Evolutionary conservation across 2,329 filamentous ascomycete species (phyloP).

Genomic region (Cyphellophora europaea): DNA sequence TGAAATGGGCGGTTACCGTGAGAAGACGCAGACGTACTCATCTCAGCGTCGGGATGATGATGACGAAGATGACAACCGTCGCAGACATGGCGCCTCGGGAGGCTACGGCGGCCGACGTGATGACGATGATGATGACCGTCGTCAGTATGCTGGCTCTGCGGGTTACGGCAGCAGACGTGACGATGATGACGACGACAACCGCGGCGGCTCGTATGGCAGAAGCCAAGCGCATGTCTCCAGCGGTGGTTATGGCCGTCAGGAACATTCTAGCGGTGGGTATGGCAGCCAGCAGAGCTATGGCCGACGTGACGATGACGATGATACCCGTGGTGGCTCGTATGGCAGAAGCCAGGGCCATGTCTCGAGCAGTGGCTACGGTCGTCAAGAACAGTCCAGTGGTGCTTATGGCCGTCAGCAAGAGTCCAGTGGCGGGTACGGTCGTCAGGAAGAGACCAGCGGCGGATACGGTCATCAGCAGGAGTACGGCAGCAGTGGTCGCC

Average conservation of each 20-base stretch:
- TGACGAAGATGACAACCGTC: conserved; percentile 4
- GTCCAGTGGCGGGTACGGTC: conserved; percentile 6
- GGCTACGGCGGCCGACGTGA: conserved; percentile 4
- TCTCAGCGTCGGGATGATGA: conserved; percentile 2
- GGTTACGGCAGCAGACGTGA: conserved; percentile 11
- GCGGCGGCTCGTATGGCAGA: conserved; percentile 6
- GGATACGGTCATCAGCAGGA: conserved; percentile 3
- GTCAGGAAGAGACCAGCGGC: conserved; percentile 6
- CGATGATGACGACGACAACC: conserved; percentile 12
- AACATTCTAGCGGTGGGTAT: conserved; percentile 7
- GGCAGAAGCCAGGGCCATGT: conserved; percentile 13
- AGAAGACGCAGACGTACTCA: conserved; percentile 7
- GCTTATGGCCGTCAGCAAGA: conserved; percentile 7
- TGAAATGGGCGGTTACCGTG: conserved; percentile 7
- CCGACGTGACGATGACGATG: conserved; percentile 12
- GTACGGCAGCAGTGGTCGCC: conserved; percentile 1
- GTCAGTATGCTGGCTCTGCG: conserved; percentile 13
- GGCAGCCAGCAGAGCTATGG: conserved; percentile 8
- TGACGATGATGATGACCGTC: conserved; percentile 8
- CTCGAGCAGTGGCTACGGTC: conserved; percentile 4
- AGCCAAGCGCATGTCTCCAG: conserved; percentile 11
- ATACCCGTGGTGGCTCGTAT: conserved; percentile 8
- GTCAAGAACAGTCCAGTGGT: conserved; percentile 4
- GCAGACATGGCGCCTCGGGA: conserved; percentile 1
- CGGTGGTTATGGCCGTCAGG: conserved; percentile 4